Percentiles rank a stretch among this genome's conserved stretches.
Evolutionary conservation across 2,329 filamentous ascomycete genomes (phyloP).

Genomic region (Trichoderma atroviride): DNA sequence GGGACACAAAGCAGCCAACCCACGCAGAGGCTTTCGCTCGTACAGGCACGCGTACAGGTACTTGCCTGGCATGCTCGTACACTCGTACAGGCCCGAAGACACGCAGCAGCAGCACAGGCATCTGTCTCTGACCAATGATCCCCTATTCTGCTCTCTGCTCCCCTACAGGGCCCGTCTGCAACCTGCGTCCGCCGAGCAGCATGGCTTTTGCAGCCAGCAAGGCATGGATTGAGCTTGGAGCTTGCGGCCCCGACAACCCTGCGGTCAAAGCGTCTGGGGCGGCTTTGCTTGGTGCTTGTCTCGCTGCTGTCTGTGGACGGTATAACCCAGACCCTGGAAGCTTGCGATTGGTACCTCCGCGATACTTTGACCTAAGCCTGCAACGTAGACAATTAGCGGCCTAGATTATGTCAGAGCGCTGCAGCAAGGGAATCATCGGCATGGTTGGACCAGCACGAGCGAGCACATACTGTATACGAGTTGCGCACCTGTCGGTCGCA

Average conservation of each 20-base stretch:
- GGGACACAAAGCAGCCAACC: not conserved
- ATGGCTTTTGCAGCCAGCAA: conserved; percentile 14
- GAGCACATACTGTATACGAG: not conserved
- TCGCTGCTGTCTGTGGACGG: conserved; percentile 15
- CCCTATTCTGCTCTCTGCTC: conserved; percentile 23
- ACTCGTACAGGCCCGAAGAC: not conserved
- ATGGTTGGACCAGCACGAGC: not conserved
- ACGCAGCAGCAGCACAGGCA: not conserved
- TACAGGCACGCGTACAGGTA: not conserved
- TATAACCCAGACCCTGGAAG: not conserved
- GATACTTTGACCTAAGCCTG: not conserved
- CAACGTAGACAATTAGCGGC: not conserved
- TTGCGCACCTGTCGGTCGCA: not conserved
- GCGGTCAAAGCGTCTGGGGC: conserved; percentile 26
- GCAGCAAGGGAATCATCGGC: not conserved
- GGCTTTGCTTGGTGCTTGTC: conserved; percentile 11
- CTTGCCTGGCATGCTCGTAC: not conserved
- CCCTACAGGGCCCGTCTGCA: conserved; percentile 15
- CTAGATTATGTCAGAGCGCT: not conserved
- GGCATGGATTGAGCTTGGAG: conserved; percentile 14
- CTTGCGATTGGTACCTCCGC: not conserved
- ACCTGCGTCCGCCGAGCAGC: conserved; percentile 22
- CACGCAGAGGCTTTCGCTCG: not conserved
- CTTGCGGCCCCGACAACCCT: conserved; percentile 23
- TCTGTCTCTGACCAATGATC: conserved; percentile 14